Conservation (phyloP, 768 basidiomycete species). For the Pisolithus marmoratus region DNA sequence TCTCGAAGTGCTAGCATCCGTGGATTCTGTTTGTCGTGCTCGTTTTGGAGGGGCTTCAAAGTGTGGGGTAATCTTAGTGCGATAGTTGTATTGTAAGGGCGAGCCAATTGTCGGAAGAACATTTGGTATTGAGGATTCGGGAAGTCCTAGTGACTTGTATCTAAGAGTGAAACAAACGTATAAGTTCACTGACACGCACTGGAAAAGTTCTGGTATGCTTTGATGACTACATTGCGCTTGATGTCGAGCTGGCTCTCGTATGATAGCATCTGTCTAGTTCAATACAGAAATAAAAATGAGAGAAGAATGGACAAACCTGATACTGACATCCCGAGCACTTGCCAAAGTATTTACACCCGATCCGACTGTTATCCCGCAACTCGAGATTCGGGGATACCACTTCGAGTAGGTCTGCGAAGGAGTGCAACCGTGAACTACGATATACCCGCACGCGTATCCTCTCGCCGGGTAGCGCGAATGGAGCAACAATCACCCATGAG, state of each 20-base stretch:
- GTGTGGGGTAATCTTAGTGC: slow-evolving; percentile 97
- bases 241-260: slow-evolving; percentile 82
- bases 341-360: slow-evolving; percentile 85
- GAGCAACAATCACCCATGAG: slow-evolving; percentile 80
- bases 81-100: slow-evolving; percentile 85
- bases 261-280: slow-evolving; percentile 63
- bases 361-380: slow-evolving; percentile 58
- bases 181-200: background rate
- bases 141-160: slow-evolving; percentile 35
- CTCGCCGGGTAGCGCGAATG: slow-evolving; percentile 84
- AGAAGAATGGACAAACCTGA: slow-evolving; percentile 46
- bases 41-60: slow-evolving; percentile 72
- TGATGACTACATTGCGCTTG: slow-evolving; percentile 81
- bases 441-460: slow-evolving; percentile 67
- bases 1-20: slow-evolving; percentile 16
- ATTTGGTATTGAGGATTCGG: slow-evolving; percentile 49
- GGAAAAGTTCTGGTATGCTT: slow-evolving; percentile 79
- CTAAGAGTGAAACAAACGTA: slow-evolving; percentile 22
- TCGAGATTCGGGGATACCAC: slow-evolving; percentile 57
- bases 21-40: slow-evolving; percentile 10
- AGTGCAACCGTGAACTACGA: slow-evolving; percentile 64
- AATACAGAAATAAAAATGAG: background rate
- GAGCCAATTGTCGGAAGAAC: slow-evolving; percentile 77
- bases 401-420: slow-evolving; percentile 68
- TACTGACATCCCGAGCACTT: slow-evolving; percentile 92